Percentiles rank a stretch among this genome's conserved stretches.
Conservation (phyloP, 2,329 filamentous ascomycete species). For the Metarhizium humberi region DNA sequence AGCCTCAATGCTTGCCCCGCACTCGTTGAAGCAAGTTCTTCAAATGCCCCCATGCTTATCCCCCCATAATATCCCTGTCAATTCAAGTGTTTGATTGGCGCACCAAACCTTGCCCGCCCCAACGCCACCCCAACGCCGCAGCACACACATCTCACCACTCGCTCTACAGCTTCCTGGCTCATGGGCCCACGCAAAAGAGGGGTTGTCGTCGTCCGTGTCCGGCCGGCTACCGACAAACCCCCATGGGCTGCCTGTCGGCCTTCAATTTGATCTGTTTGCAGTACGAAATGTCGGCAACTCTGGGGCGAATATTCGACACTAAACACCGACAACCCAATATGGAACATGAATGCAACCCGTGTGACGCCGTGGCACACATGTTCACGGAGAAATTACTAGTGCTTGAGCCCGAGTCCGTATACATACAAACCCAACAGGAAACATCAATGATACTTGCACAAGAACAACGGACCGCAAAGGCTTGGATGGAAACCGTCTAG, state of each 20-base stretch:
- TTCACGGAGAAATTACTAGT: not conserved
- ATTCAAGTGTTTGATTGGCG: not conserved
- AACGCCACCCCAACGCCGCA: not conserved
- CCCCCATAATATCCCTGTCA: not conserved
- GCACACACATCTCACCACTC: not conserved
- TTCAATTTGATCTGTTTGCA: not conserved
- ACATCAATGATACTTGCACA: not conserved
- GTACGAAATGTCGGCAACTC: not conserved
- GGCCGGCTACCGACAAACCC: not conserved
- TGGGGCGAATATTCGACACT: not conserved
- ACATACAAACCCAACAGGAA: not conserved
- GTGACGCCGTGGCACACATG: not conserved
- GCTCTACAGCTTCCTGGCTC: not conserved
- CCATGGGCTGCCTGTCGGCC: not conserved
- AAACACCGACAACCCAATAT: not conserved
- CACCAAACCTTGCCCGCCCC: not conserved
- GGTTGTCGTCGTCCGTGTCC: not conserved
- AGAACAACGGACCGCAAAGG: not conserved
- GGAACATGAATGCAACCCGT: not conserved
- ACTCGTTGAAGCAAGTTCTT: too few relatives aligned
- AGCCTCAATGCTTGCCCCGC: too few relatives aligned
- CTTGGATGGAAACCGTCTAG: not conserved
- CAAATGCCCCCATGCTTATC: too few relatives aligned
- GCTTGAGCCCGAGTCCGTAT: not conserved
- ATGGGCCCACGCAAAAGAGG: not conserved